Conservation (phyloP, 129 eudicot genomes). For the Centrapalus pauciflorus region DNA sequence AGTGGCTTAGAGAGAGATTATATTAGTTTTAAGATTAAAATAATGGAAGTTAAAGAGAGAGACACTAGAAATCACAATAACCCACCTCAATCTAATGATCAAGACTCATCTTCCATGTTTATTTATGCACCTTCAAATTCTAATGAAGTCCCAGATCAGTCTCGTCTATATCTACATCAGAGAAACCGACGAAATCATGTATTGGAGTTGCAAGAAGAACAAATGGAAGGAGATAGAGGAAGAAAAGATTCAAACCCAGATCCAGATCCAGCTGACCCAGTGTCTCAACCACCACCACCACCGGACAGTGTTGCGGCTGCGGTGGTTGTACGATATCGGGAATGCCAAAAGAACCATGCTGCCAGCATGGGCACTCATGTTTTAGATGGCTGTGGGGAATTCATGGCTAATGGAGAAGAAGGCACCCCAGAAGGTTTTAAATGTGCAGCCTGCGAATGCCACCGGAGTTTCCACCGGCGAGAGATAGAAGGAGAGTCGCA, state of each 20-base stretch:
- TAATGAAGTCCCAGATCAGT: slow-evolving; percentile 45
- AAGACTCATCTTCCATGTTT: slow-evolving; percentile 29
- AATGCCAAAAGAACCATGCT: slow-evolving; percentile 76
- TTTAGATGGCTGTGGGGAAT: slow-evolving; percentile 79
- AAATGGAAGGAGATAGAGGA: slow-evolving; percentile 2
- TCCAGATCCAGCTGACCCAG: slow-evolving; percentile 27
- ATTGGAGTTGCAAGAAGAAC: slow-evolving; percentile 19
- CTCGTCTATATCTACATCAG: slow-evolving; percentile 24
- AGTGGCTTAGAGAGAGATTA: slow-evolving; percentile 13
- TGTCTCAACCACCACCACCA: slow-evolving; percentile 22
- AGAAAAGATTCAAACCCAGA: slow-evolving; percentile 28
- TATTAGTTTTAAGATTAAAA: slow-evolving; percentile 1
- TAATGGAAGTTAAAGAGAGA: slow-evolving; percentile 42
- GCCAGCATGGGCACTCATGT: slow-evolving; percentile 62
- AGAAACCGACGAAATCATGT: slow-evolving; percentile 19
- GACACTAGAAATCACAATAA: slow-evolving; percentile 15
- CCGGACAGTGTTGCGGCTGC: neutral
- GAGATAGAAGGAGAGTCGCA: slow-evolving; percentile 41
- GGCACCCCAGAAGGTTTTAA: slow-evolving; percentile 49
- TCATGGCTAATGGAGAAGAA: slow-evolving; percentile 74
- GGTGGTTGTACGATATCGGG: slow-evolving; percentile 35
- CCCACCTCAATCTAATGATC: slow-evolving; percentile 29
- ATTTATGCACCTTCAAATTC: slow-evolving; percentile 19
- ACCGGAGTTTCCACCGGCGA: slow-evolving; percentile 71
- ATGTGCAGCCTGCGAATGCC: slow-evolving; percentile 89